A percentile compares a stretch with the other conserved stretches of the same genome.
Conservation (phyloP, 192 early-diverging fungal species). For the Gonapodya sp. region DNA sequence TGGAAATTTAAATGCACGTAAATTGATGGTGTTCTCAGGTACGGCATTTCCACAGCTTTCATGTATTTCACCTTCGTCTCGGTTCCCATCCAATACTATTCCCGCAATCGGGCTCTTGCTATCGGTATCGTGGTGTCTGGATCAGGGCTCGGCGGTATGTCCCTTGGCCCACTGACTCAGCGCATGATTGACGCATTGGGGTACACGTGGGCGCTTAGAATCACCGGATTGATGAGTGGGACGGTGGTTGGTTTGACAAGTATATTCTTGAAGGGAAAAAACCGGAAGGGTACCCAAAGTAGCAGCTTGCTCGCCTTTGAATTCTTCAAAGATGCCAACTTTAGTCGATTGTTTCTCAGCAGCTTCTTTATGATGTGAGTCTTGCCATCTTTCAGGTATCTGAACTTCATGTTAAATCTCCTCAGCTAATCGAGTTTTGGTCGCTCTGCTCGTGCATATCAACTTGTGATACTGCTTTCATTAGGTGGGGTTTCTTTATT, state of each 20-base stretch:
- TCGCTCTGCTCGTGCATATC: neutral
- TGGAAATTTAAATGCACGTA: no score
- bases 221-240: slow-evolving; percentile 31
- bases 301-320: neutral
- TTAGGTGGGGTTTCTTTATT: neutral
- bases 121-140: slow-evolving; percentile 60
- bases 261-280: neutral
- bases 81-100: slow-evolving; percentile 56
- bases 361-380: neutral
- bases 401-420: neutral
- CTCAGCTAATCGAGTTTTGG: no score
- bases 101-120: slow-evolving; percentile 40
- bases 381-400: neutral
- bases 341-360: neutral
- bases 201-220: slow-evolving; percentile 36
- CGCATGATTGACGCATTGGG: slow-evolving; percentile 40
- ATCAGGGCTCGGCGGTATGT: slow-evolving; percentile 52
- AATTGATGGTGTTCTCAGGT: no score
- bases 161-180: slow-evolving; percentile 42
- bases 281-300: neutral
- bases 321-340: neutral
- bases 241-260: neutral
- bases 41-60: slow-evolving; percentile 44
- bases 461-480: neutral
- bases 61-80: slow-evolving; percentile 48